phyloP scores from a whole-genome alignment of 441 rosid species.

The Gossypium davidsonii region DNA sequence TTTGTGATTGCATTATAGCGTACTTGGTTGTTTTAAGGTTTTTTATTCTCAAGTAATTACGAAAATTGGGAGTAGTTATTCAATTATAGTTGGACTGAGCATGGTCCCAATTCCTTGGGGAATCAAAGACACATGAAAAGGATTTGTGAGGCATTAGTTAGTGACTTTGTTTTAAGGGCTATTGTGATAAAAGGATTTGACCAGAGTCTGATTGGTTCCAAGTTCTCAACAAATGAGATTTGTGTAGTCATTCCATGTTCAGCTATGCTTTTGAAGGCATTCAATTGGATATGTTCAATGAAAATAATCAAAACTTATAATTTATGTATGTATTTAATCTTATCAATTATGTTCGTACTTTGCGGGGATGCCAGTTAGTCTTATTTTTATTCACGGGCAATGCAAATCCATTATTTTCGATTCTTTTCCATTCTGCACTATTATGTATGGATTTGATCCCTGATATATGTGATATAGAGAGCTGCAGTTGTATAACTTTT shows the following conservation, averaged over 20 bases:
- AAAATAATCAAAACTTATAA: background rate
- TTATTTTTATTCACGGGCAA: background rate
- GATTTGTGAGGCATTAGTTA: background rate
- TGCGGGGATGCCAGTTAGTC: background rate
- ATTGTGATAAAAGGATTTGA: background rate
- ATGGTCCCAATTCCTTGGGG: background rate
- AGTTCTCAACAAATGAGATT: background rate
- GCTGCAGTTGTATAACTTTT: slow-evolving; percentile 10
- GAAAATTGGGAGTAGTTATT: background rate
- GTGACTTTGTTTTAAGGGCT: background rate
- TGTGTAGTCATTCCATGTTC: background rate
- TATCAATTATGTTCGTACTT: background rate
- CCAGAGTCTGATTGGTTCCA: background rate
- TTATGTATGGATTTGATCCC: background rate
- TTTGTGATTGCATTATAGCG: background rate
- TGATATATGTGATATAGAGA: background rate
- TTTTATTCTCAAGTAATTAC: background rate
- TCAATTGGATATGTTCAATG: background rate
- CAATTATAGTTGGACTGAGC: background rate
- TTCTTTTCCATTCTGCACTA: background rate
- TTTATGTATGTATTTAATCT: background rate
- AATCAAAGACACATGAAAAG: background rate
- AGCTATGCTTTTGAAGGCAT: background rate
- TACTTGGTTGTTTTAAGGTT: background rate
- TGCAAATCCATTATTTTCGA: background rate